Conservation (phyloP, 2,329 filamentous ascomycete species). For the Colletotrichum sp. region DNA sequence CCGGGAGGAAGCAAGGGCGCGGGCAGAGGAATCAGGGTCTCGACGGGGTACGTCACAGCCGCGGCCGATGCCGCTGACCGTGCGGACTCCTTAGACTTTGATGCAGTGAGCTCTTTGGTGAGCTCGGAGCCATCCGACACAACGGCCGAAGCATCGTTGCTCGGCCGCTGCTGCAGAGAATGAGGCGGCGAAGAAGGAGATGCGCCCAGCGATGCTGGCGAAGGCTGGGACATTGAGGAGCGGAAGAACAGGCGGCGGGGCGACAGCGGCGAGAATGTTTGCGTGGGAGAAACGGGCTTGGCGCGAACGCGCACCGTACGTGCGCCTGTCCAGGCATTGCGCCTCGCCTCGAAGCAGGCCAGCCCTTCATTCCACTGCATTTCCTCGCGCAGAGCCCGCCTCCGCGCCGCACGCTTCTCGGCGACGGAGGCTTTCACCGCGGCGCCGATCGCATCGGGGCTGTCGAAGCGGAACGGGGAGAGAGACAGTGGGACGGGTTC, state of each 20-base stretch:
- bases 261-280: conserved; percentile 48
- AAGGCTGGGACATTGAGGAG: conserved; percentile 46
- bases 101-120: conserved; percentile 36
- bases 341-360: conserved; percentile 75
- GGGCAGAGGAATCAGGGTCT: conserved; percentile 73
- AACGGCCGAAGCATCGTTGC: conserved; percentile 37
- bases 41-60: conserved; percentile 49
- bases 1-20: conserved; percentile 73
- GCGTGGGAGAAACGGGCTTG: conserved; percentile 44
- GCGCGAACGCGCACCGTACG: conserved; percentile 59
- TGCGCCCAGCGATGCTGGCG: conserved; percentile 29
- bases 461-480: conserved; percentile 57
- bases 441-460: conserved; percentile 48
- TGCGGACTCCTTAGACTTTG: conserved; percentile 36
- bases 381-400: conserved; percentile 65
- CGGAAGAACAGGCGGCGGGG: conserved; percentile 56
- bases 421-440: conserved; percentile 44
- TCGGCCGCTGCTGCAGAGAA: conserved; percentile 21
- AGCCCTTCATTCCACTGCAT: conserved; percentile 81
- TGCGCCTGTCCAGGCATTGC: conserved; percentile 87
- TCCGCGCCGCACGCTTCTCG: conserved; percentile 58
- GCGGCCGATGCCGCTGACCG: conserved; percentile 25
- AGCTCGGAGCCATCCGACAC: conserved; percentile 48
- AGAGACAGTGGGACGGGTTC: conserved; percentile 37
- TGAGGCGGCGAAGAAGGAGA: conserved; percentile 22